phyloP scores from a whole-genome alignment of 1,139 yeast genomes.

The Kodamaea anthophila region DNA sequence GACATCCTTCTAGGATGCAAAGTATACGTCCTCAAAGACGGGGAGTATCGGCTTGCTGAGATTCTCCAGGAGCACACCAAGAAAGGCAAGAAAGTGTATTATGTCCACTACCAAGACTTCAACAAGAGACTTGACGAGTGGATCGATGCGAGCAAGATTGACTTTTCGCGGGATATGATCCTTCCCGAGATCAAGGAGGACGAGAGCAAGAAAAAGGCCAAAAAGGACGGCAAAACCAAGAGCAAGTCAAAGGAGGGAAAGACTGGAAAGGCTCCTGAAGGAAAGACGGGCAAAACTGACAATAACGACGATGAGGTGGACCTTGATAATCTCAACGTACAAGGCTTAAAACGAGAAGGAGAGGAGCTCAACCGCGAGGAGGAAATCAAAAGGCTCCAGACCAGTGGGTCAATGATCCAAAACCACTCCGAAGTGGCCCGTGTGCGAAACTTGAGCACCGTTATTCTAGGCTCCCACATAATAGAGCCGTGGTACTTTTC shows the following conservation, averaged over 20 bases:
- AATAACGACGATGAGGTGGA: slow-evolving; percentile 70
- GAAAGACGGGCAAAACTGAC: slow-evolving; percentile 7
- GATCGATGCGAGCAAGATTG: slow-evolving; percentile 69
- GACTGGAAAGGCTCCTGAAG: slow-evolving; percentile 2
- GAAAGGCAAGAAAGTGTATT: slow-evolving; percentile 73
- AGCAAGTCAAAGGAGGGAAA: slow-evolving; percentile 5
- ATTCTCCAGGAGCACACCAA: slow-evolving; percentile 70
- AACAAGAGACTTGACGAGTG: slow-evolving; percentile 91
- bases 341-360: slow-evolving; percentile 61
- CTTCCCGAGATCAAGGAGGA: slow-evolving; percentile 64
- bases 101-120: slow-evolving; percentile 91
- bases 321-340: slow-evolving; percentile 77
- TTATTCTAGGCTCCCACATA: slow-evolving; percentile 83
- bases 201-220: slow-evolving; percentile 36
- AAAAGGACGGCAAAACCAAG: slow-evolving; percentile 15
- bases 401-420: slow-evolving; percentile 96
- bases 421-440: slow-evolving; percentile 82
- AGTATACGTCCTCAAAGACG: slow-evolving; percentile 75
- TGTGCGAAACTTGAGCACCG: slow-evolving; percentile 72
- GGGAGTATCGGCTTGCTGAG: slow-evolving; percentile 76
- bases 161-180: slow-evolving; percentile 59
- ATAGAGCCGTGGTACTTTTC: slow-evolving; percentile 99
- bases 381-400: slow-evolving; percentile 85
- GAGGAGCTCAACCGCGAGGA: slow-evolving; percentile 80
- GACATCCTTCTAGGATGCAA: slow-evolving; percentile 71